Base-by-base conservation (phyloP, 106 monocot genomes). In the Dendrobium nobile region DNA sequence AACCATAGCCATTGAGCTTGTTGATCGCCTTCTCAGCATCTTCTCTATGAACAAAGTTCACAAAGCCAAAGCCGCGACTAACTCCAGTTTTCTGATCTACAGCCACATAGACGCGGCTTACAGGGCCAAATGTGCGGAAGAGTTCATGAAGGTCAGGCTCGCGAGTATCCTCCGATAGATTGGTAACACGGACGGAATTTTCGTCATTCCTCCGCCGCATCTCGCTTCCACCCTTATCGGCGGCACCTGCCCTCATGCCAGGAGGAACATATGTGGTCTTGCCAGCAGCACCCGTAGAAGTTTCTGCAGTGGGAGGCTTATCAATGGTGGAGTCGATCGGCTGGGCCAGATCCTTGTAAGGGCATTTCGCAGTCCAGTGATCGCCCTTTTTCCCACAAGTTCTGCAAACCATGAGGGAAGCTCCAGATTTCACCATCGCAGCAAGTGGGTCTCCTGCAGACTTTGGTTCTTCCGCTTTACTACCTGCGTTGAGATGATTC, bases 1-100 rank as follows among this genome's bases (percentile, higher is more conserved):
- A 96, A 16, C 96, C 96, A 88, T 96, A 96, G 0, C 96, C 96
- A 78, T 96, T 96, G 16, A 96, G 93, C 85, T 96, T 96, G 73
- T 87, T 92, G 54, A 96, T 96, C 6, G 96, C 96, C 73, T 82
- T 82, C 86, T 93, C 96, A 0, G 93, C 96, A 80, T 96, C 96
- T 80, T 96, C 96, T 82, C 81, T 88, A 80, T 68, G 87, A 26
- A 92, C 88, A 51, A 96, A 96, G 65, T 96, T 96, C 51, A 96
- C 92, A 43, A 96, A 96, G 13, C 96, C 96, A 73, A 96, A 96
- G 7, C 96, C 96, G 16, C 93, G 75, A 41, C 96, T 96, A 2
- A 88, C 82, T n/a, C 90, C 90, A 20, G 91, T 92, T 86, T 93
- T 96, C 84, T 93, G 93, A 80, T 96, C 96, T n/a, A 93, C 78